Evolutionary conservation across 257 asterid genomes (phyloP).

Genomic region (Jasminum sambac): DNA sequence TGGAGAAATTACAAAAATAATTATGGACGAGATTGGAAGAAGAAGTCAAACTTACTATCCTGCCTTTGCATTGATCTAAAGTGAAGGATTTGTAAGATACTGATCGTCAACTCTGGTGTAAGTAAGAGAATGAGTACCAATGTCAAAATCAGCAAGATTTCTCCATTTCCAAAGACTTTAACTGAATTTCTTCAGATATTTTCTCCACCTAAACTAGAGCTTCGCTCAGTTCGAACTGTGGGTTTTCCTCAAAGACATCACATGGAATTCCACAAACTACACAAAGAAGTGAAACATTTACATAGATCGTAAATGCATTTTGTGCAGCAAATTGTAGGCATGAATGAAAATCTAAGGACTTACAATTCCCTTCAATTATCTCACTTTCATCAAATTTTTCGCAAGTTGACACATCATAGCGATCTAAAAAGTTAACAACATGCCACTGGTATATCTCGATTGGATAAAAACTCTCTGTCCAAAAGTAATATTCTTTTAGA

Average conservation of each 20-base stretch:
- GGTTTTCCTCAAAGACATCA: slow-evolving; percentile 44
- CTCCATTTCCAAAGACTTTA: slow-evolving; percentile 90
- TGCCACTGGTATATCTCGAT: slow-evolving; percentile 78
- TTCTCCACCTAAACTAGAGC: slow-evolving; percentile 74
- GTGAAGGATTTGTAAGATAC: slow-evolving; percentile 67
- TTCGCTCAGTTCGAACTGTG: slow-evolving; percentile 59
- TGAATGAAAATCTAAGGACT: slow-evolving; percentile 26
- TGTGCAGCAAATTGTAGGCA: slow-evolving; percentile 5
- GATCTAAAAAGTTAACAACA: slow-evolving; percentile 83
- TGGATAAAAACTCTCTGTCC: slow-evolving; percentile 60
- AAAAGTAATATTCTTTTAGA: slow-evolving; percentile 8
- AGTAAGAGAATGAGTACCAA: slow-evolving; percentile 82
- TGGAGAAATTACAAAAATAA: too few species aligned
- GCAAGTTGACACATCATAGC: slow-evolving; percentile 66
- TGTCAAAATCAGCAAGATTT: slow-evolving; percentile 68
- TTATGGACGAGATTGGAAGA: too few species aligned
- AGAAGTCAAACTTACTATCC: neutral
- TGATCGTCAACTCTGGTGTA: slow-evolving; percentile 72
- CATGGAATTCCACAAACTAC: slow-evolving; percentile 71
- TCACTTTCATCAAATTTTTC: slow-evolving; percentile 63
- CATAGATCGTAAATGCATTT: neutral
- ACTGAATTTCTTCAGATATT: slow-evolving; percentile 59
- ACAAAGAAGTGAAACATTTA: neutral
- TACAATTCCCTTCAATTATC: slow-evolving; percentile 78
- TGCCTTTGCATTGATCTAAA: slow-evolving; percentile 90